Base-by-base conservation (phyloP, 257 asterid species). In the Cinchona pubescens region DNA sequence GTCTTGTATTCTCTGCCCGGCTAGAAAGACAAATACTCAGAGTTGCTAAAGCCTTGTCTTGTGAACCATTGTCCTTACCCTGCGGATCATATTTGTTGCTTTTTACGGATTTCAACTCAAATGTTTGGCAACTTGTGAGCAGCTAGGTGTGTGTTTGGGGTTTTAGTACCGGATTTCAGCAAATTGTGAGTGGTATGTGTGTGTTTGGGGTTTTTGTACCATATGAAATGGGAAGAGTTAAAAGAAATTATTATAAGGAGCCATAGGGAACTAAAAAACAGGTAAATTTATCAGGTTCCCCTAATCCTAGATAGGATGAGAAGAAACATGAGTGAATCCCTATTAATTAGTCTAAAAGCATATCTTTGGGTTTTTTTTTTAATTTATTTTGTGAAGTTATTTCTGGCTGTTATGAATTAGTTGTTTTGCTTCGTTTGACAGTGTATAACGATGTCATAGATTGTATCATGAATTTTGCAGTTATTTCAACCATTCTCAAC, bases 401-500 rank as follows among this genome's bases (percentile, higher is more conserved):
- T n/a, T n/a, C n/a, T n/a, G n/a, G n/a, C n/a, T n/a, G 62, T 48
- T 49, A 2, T 30, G 32, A 37, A 2, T 32, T 5, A 6, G 46
- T 37, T 48, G 32, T 14, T 9, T 46, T 43, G 1, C n/a, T n/a
- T 12, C 30, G 5, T 23, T 10, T 25, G 5, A n/a, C 21, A 48
- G 9, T 8, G 7, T 25, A 35, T n/a, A 71, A 35, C 16, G 23
- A 35, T 71, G 67, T 45, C 29, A 56, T 27, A 27, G 16, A 30
- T 48, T 32, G 55, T 23, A 21, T 46, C 61, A n/a, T 64, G 59
- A 34, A 58, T 62, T 68, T 45, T 83, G 86, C 86, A 93, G 98
- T 90, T 70, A 80, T 90, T 69, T 84, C 96, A 19, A 91, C 97
- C n/a, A 77, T 93, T 69, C 79, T 82, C 37, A 93, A 93, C 86